Conservation (phyloP, 140 eudicot species). For the Oenanthe javanica region DNA sequence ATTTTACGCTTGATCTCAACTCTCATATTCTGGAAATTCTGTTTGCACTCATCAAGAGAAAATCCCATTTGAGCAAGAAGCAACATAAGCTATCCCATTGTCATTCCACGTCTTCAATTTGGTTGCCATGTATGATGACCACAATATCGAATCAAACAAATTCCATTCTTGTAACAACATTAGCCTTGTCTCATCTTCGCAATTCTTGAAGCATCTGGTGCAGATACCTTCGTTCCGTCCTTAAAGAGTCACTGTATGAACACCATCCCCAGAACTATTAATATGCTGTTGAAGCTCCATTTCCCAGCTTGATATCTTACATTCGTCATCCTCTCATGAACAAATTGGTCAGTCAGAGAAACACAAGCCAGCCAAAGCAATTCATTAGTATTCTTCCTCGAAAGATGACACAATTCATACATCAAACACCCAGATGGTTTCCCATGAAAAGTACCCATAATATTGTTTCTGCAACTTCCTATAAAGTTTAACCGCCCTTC, state of each 20-base stretch:
- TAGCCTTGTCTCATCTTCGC: conserved; percentile 89
- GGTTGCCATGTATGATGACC: conserved; percentile 89
- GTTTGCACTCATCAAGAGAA: conserved; percentile 76
- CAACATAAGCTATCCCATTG: conserved; percentile 77
- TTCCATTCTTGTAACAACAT: conserved; percentile 97
- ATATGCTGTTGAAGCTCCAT: conserved; percentile 99
- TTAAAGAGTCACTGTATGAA: conserved; percentile 29
- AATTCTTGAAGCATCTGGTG: conserved; percentile 81
- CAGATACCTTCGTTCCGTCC: conserved; percentile 40
- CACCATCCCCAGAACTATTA: conserved; percentile 67
- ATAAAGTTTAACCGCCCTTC: conserved; percentile 52
- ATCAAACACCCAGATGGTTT: conserved; percentile 91
- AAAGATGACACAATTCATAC: conserved; percentile 69
- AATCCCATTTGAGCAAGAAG: conserved; percentile 96
- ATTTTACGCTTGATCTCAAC: conserved; percentile 67
- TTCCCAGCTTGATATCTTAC: conserved; percentile 73
- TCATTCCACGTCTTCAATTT: conserved; percentile 94
- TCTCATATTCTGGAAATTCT: conserved; percentile 84
- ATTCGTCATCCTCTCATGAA: conserved; percentile 75
- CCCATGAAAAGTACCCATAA: conserved; percentile 90
- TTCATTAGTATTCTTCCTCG: conserved; percentile 37
- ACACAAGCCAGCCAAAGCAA: conserved; percentile 95
- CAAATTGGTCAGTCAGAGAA: conserved; percentile 89
- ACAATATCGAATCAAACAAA: conserved; percentile 87
- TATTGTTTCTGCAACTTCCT: conserved; percentile 65